These are phyloP conservation scores for Fusarium nelsonii DNA, from an alignment of 2,329 filamentous ascomycete genomes.

Conservation along the genomic window DNA sequence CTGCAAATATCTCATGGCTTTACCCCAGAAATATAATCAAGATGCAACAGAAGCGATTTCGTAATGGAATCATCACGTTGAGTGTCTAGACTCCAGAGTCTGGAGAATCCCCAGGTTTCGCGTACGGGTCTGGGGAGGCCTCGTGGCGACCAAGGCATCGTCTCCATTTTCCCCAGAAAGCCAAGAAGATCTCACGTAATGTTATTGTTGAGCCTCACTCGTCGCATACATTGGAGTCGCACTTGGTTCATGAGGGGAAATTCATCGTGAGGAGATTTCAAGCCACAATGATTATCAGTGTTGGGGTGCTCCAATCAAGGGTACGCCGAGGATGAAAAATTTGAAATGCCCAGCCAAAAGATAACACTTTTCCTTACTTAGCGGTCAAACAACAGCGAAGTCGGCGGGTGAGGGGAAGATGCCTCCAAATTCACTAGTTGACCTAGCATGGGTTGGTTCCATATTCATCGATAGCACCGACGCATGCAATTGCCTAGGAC, in stretches of 20 bases:
- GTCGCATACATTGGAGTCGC: constrained; percentile 8
- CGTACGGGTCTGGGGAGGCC: constrained; percentile 25
- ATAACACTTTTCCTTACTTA: constrained; percentile 20
- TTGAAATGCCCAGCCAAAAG: constrained; percentile 11
- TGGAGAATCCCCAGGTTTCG: constrained; percentile 38
- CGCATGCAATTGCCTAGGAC: constrained; percentile 13
- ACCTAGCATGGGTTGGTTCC: constrained; percentile 10
- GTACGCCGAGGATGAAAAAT: constrained; percentile 35
- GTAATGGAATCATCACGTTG: constrained; percentile 35
- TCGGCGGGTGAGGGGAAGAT: constrained; percentile 24
- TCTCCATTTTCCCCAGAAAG: constrained; percentile 41
- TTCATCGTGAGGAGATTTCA: constrained; percentile 26
- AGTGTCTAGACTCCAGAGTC: constrained; percentile 35
- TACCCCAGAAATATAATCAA: constrained; percentile 35
- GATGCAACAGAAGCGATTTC: constrained; percentile 36
- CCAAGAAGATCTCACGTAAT: constrained; percentile 30
- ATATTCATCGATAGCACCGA: constrained; percentile 24
- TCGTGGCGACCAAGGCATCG: constrained; percentile 24
- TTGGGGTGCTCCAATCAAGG: constrained; percentile 40
- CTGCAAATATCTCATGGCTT: constrained; percentile 8
- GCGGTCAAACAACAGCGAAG: constrained; percentile 18
- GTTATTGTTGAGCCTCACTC: constrained; percentile 26
- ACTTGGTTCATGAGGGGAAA: constrained; percentile 32
- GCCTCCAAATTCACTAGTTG: constrained; percentile 27
- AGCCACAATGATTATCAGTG: constrained; percentile 27